Conservation (phyloP, 805 yeast species). For the Priceomyces melissophilus region DNA sequence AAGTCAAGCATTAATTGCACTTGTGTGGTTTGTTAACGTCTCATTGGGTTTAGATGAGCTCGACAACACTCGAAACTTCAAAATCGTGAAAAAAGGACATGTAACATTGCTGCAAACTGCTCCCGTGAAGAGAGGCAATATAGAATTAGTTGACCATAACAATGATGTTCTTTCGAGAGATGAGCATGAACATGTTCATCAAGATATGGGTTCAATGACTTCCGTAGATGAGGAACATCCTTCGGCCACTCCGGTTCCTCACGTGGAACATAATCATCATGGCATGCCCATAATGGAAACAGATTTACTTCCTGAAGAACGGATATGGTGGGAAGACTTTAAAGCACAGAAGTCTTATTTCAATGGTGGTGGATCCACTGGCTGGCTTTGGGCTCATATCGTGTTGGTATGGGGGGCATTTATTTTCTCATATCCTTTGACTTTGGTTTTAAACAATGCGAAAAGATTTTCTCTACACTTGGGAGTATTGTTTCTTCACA, state of each 20-base stretch:
- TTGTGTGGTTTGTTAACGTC: background rate
- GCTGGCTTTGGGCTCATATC: conserved; percentile 56
- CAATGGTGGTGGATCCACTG: conserved; percentile 47
- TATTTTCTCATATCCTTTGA: conserved; percentile 62
- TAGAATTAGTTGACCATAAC: background rate
- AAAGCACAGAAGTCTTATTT: conserved; percentile 69
- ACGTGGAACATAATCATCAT: conserved; percentile 46
- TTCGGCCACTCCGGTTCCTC: conserved; percentile 28
- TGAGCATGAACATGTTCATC: conserved; percentile 13
- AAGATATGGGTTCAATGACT: conserved; percentile 5
- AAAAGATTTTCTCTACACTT: conserved; percentile 52
- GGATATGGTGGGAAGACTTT: conserved; percentile 72
- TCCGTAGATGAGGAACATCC: background rate
- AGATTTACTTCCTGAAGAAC: conserved; percentile 65
- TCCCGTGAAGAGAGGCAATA: background rate
- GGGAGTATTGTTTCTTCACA: conserved; percentile 52
- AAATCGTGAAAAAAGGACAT: background rate
- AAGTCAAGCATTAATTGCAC: background rate
- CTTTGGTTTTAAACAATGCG: conserved; percentile 60
- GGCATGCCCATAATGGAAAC: conserved; percentile 75
- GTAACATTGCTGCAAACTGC: background rate
- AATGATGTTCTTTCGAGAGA: conserved; percentile 5
- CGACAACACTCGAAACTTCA: too few species aligned
- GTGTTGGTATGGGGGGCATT: conserved; percentile 41
- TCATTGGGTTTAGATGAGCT: too few species aligned